phyloP scores from a whole-genome alignment of 2,329 filamentous ascomycete species.

The Aotearoamyces nothofagi region DNA sequence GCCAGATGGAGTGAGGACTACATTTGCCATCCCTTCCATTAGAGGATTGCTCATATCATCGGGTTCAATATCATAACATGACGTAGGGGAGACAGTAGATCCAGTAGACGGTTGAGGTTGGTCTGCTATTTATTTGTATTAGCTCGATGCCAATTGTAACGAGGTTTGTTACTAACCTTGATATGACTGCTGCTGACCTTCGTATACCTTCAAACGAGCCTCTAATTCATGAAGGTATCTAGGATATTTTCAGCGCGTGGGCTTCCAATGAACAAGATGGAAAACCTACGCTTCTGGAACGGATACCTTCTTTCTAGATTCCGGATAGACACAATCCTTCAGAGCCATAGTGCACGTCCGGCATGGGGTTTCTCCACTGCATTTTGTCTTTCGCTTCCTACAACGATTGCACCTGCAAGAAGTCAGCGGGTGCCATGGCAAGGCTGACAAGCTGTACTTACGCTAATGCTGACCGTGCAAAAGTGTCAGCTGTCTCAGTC shows the following conservation, averaged over 20 bases:
- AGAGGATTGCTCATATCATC: constrained; percentile 7
- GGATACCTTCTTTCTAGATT: constrained; percentile 8
- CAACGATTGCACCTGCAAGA: constrained; percentile 13
- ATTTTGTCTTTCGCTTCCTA: constrained; percentile 13
- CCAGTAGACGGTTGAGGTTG: not conserved
- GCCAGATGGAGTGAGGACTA: constrained; percentile 3
- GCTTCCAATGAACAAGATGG: not conserved
- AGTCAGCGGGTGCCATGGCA: too few relatives aligned
- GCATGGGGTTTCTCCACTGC: constrained; percentile 9
- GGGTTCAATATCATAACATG: constrained; percentile 1
- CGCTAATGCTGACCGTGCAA: too few relatives aligned
- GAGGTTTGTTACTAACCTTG: not conserved
- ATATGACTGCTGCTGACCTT: constrained; percentile 4
- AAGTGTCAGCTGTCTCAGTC: too few relatives aligned
- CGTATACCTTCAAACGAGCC: constrained; percentile 8
- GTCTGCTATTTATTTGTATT: not conserved
- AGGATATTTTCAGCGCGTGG: constrained; percentile 2
- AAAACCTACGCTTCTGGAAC: constrained; percentile 9
- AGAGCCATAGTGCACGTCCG: constrained; percentile 7
- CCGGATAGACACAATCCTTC: constrained; percentile 9
- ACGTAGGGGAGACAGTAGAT: constrained; percentile 1
- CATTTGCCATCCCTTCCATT: constrained; percentile 4
- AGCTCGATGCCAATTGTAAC: not conserved
- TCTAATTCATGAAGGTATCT: constrained; percentile 11
- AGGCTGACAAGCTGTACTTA: too few relatives aligned